Conservation (phyloP, 768 basidiomycete species). For the Suillus brevipes region DNA sequence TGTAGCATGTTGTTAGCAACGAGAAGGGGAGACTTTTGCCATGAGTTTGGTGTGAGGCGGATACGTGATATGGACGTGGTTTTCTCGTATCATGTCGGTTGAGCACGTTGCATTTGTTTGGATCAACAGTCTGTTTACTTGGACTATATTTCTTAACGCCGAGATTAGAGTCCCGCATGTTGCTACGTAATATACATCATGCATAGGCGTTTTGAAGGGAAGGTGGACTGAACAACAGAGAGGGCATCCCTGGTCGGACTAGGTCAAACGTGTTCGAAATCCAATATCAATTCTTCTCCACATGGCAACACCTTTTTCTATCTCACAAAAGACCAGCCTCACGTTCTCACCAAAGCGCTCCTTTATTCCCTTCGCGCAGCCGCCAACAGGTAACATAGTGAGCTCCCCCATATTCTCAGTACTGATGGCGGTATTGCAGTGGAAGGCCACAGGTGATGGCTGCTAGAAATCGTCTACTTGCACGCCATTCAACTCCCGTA, state of each 20-base stretch:
- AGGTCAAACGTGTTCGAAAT: neutral
- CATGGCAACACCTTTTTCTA: neutral
- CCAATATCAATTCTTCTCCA: neutral
- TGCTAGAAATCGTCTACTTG: neutral
- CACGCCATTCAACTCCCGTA: neutral
- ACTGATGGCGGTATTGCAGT: neutral
- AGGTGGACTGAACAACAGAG: neutral
- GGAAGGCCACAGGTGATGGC: neutral
- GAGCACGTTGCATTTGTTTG: neutral
- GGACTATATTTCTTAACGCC: neutral
- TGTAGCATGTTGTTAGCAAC: constrained; percentile 8
- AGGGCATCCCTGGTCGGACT: too few species aligned
- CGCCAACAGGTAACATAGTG: neutral
- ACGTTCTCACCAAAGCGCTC: too few species aligned
- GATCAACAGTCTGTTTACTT: neutral
- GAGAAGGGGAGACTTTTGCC: constrained; percentile 29
- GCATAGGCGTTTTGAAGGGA: neutral
- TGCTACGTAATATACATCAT: neutral
- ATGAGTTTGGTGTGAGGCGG: constrained; percentile 12
- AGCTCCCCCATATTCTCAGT: neutral
- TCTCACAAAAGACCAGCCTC: neutral
- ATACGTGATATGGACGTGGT: neutral
- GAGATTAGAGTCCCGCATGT: neutral
- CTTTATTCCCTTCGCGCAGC: neutral
- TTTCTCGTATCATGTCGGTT: neutral